These are phyloP conservation scores for Cladosporium velox DNA, from an alignment of 2,329 filamentous ascomycete genomes.

Conservation along the genomic window DNA sequence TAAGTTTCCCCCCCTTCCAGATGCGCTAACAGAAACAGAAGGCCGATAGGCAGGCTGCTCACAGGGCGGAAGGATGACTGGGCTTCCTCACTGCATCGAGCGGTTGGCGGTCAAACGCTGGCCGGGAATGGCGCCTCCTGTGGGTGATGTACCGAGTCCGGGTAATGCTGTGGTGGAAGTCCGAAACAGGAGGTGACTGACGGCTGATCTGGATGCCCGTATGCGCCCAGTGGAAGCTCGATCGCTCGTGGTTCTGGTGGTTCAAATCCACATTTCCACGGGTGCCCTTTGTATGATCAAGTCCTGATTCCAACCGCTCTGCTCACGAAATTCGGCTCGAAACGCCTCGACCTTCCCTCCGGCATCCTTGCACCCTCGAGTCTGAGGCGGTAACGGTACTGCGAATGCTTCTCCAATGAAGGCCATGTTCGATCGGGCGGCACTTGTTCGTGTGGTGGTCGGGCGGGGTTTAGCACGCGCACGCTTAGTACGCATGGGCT, in stretches of 20 bases:
- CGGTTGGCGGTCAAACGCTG: neutral
- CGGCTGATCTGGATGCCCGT: neutral
- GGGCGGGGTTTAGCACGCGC: neutral
- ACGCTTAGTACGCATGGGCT: neutral
- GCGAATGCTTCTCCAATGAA: neutral
- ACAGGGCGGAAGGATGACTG: neutral
- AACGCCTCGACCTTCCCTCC: neutral
- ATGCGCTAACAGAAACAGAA: neutral
- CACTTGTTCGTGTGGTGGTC: conserved; percentile 11
- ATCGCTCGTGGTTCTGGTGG: neutral
- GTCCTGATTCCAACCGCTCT: neutral
- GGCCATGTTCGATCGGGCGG: conserved; percentile 12
- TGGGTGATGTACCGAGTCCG: neutral
- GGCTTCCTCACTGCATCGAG: neutral
- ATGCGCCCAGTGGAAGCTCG: too few species aligned
- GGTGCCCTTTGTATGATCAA: too few species aligned
- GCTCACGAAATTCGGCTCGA: neutral
- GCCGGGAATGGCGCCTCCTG: neutral
- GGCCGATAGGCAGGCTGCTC: neutral
- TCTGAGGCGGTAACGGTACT: neutral
- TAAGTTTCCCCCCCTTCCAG: neutral
- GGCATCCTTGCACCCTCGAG: neutral
- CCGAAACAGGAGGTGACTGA: neutral
- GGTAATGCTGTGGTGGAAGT: neutral
- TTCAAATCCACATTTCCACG: too few species aligned